phyloP scores from a whole-genome alignment of 148 eudicot genomes.

The Mesembryanthemum crystallinum region DNA sequence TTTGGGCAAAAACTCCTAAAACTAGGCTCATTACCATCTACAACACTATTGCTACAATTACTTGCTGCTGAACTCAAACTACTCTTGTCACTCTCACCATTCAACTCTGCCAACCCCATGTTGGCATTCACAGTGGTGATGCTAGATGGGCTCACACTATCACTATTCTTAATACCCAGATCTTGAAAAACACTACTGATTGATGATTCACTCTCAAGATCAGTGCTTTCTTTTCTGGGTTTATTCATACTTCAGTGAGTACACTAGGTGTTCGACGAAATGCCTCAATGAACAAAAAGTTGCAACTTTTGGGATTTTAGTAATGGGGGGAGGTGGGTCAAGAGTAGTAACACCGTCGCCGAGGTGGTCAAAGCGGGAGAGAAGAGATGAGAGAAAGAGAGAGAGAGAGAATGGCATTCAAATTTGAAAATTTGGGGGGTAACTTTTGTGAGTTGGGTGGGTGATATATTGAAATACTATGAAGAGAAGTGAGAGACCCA shows the following conservation, averaged over 20 bases:
- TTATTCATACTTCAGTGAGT: constrained; percentile 24
- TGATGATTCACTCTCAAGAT: constrained; percentile 24
- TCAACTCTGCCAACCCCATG: constrained; percentile 17
- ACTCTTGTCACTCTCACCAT: constrained; percentile 44
- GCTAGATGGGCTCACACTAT: constrained; percentile 17
- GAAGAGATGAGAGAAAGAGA: constrained; percentile 34
- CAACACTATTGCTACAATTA: constrained; percentile 28
- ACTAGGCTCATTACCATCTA: constrained; percentile 42
- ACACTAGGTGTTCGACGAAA: constrained; percentile 40
- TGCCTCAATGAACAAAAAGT: constrained; percentile 22
- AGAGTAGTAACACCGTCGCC: constrained; percentile 30
- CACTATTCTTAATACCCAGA: constrained; percentile 30
- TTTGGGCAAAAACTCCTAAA: constrained; percentile 41
- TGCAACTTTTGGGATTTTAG: neutral
- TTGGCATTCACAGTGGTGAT: constrained; percentile 23
- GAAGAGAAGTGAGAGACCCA: constrained; percentile 6
- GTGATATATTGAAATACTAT: neutral
- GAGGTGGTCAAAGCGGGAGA: constrained; percentile 62
- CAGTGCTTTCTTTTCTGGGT: constrained; percentile 6
- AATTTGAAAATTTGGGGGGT: constrained; percentile 40
- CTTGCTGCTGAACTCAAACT: constrained; percentile 44
- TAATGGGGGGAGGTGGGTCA: constrained; percentile 18
- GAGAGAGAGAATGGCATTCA: constrained; percentile 27
- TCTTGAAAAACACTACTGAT: constrained; percentile 33
- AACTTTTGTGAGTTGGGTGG: constrained; percentile 9